These are phyloP conservation scores for Cryptococcus neoformans DNA, from an alignment of 1,284 basidiomycete species.

Conservation along the genomic window DNA sequence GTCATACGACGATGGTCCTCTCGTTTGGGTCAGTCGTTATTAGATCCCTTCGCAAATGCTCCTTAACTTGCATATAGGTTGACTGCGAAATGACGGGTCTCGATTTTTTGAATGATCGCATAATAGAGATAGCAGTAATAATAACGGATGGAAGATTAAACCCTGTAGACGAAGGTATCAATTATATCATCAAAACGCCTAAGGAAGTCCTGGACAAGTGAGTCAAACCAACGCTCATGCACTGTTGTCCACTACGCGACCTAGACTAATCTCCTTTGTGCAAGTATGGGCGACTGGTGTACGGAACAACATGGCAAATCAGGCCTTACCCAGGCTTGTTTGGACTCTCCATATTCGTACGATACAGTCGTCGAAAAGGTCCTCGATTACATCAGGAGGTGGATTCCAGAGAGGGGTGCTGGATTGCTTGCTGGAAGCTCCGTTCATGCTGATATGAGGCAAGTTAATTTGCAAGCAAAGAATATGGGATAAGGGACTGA, in stretches of 20 bases:
- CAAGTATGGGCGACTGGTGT: slow-evolving; percentile 52
- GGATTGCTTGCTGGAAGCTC: slow-evolving; percentile 53
- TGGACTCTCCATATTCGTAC: slow-evolving; percentile 44
- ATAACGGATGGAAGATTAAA: slow-evolving; percentile 54
- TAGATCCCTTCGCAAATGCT: neutral
- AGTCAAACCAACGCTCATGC: slow-evolving; percentile 7
- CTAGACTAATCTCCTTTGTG: neutral
- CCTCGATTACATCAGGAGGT: slow-evolving; percentile 51
- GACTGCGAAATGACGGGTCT: slow-evolving; percentile 56
- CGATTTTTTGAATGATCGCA: slow-evolving; percentile 46
- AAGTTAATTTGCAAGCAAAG: slow-evolving; percentile 4
- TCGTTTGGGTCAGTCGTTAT: slow-evolving; percentile 44
- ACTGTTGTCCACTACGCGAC: neutral
- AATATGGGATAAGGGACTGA: neutral
- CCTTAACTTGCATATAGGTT: slow-evolving; percentile 26
- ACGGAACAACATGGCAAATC: slow-evolving; percentile 46
- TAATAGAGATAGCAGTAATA: slow-evolving; percentile 56
- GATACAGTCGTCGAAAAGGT: slow-evolving; percentile 47
- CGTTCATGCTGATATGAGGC: slow-evolving; percentile 54
- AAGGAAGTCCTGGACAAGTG: slow-evolving; percentile 51
- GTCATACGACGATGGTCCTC: slow-evolving; percentile 45
- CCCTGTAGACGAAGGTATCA: slow-evolving; percentile 54
- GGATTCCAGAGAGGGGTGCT: slow-evolving; percentile 48
- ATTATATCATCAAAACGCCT: slow-evolving; percentile 53
- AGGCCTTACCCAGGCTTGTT: slow-evolving; percentile 45